Evolutionary conservation across 2,329 filamentous ascomycete species (phyloP).

Genomic region (Xylaria digitata): DNA sequence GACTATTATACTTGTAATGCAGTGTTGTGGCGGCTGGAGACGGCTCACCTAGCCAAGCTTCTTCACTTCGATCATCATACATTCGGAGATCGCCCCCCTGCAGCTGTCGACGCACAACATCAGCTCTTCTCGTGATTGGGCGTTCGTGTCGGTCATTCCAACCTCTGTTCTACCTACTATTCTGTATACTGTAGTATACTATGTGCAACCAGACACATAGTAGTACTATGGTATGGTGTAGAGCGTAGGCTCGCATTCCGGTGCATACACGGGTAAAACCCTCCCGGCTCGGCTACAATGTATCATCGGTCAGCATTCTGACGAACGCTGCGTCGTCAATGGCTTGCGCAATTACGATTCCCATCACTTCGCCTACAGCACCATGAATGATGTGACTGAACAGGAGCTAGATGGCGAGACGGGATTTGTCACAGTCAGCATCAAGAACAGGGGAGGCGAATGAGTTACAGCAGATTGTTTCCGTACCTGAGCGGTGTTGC

Average conservation of each 20-base stretch:
- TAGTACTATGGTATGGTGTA: not conserved
- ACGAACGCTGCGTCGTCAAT: not conserved
- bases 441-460: not conserved
- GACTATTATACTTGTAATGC: not conserved
- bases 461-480: slow-evolving; percentile 1
- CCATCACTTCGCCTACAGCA: not conserved
- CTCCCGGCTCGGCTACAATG: not conserved
- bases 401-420: slow-evolving; percentile 6
- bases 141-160: not conserved
- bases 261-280: too few relatives aligned
- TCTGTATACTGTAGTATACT: too few relatives aligned
- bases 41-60: slow-evolving; percentile 8
- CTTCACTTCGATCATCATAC: too few relatives aligned
- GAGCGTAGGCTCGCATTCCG: not conserved
- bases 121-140: not conserved
- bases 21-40: not conserved
- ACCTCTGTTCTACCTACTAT: not conserved
- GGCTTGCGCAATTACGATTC: not conserved
- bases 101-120: slow-evolving; percentile 10
- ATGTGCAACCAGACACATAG: not conserved
- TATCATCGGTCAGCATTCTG: not conserved
- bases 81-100: not conserved
- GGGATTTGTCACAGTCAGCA: slow-evolving; percentile 6
- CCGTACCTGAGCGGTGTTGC: slow-evolving; percentile 29
- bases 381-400: slow-evolving; percentile 18